Evolutionary conservation across 2,329 filamentous ascomycete species (phyloP).

Genomic region (Pseudogymnoascus sp.): DNA sequence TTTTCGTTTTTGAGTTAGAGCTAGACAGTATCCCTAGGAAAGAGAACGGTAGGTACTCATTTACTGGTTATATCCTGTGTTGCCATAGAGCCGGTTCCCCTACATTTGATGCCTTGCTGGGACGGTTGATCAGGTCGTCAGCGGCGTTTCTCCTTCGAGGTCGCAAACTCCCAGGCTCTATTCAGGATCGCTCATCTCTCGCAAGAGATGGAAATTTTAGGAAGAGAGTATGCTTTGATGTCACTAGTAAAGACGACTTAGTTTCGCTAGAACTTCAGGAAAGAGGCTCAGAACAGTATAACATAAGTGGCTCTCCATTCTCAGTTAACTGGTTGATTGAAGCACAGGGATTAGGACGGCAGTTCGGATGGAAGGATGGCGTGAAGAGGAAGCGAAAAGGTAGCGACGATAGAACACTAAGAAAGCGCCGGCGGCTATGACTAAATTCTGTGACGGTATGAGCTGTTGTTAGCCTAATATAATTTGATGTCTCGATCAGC

Average conservation of each 20-base stretch:
- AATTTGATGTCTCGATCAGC: too few relatives aligned
- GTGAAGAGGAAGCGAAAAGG: conserved; percentile 16
- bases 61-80: conserved; percentile 19
- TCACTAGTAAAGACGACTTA: too few relatives aligned
- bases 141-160: conserved; percentile 19
- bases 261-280: too few relatives aligned
- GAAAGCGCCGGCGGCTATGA: conserved; percentile 13
- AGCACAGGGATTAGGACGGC: conserved; percentile 10
- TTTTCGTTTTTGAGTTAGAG: conserved; percentile 22
- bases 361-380: conserved; percentile 11
- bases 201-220: too few relatives aligned
- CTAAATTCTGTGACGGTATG: not conserved
- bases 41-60: conserved; percentile 17
- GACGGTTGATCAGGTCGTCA: conserved; percentile 14
- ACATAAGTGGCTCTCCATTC: too few relatives aligned
- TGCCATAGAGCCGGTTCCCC: conserved; percentile 13
- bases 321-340: conserved; percentile 13
- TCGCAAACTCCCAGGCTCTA: conserved; percentile 14
- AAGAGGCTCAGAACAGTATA: too few relatives aligned
- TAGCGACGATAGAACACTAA: conserved; percentile 11
- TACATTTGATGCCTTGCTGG: conserved; percentile 16
- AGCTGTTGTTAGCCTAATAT: too few relatives aligned
- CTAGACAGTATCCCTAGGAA: conserved; percentile 13
- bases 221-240: too few relatives aligned
- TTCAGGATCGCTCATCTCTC: conserved; percentile 18